Conservation (phyloP, 495 filamentous ascomycete species). For the Hypoxylon intermedium region DNA sequence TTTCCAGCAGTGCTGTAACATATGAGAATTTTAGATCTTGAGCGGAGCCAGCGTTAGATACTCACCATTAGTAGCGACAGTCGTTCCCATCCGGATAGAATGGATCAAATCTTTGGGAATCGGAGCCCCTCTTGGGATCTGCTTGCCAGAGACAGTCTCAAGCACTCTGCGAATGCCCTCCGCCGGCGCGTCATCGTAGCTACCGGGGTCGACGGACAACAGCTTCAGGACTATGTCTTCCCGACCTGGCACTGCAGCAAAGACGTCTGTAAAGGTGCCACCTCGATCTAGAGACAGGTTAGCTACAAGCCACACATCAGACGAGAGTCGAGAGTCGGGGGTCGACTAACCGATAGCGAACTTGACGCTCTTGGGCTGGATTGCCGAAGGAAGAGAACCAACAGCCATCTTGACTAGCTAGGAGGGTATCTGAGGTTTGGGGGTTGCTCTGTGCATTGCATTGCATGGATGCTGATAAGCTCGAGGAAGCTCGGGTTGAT, state of each 20-base stretch:
- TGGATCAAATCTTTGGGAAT: conserved; percentile 63
- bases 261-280: conserved; percentile 76
- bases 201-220: conserved; percentile 83
- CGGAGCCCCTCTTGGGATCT: conserved; percentile 77
- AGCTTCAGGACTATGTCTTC: conserved; percentile 83
- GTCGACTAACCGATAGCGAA: conserved; percentile 32
- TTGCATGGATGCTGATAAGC: conserved; percentile 26
- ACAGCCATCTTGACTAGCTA: conserved; percentile 29
- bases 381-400: conserved; percentile 9
- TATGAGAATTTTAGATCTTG: conserved; percentile 1
- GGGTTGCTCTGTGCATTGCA: background rate
- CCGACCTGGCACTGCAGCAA: conserved; percentile 64
- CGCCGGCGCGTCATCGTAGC: conserved; percentile 86
- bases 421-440: background rate
- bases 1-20: conserved; percentile 70
- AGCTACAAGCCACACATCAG: conserved; percentile 6
- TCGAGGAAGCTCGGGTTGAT: conserved; percentile 21
- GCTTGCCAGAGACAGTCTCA: conserved; percentile 49
- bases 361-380: conserved; percentile 29
- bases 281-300: conserved; percentile 57
- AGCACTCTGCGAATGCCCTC: conserved; percentile 92
- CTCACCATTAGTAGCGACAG: conserved; percentile 78
- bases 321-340: background rate
- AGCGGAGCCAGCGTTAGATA: background rate
- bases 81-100: conserved; percentile 87